Evolutionary conservation across 768 basidiomycete species (phyloP), one percentile per base, ranked within the genome.

Genomic region (Termitomyces sp.): DNA sequence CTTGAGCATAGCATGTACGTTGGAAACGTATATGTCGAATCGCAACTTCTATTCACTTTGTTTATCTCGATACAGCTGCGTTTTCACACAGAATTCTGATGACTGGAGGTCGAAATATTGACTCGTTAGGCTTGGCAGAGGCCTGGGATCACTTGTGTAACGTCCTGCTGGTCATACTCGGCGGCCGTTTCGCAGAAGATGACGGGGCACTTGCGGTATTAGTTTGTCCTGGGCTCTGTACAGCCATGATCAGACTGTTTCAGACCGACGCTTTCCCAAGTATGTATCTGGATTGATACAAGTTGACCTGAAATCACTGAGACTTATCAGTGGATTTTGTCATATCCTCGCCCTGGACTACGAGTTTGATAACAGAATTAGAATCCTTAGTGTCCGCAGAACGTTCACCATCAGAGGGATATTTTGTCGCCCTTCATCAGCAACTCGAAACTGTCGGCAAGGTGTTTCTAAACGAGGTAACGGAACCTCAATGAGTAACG

Each of bases 131-230:
- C 40, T 70, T 70, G 55, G 70, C 75, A 10, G 85, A 86, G 63
- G 75, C 77, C 45, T 84, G 82, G 79, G 72, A 79, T 45, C 75
- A 79, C 63, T 65, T 89, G 51, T 68, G 79, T 30, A 79, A 83
- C 52, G 67, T 72, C 1, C 62, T 83, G 6, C 60, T 84, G 6
- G 67, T 81, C 38, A 78, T 83, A 37, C 62, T 82, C 33, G 70
- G 75, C n/a, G 72, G 68, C 26, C 68, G 78, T 42, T 76, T 77
- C 54, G 35, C 67, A n/a, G 73, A 67, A 28, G 77, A 79, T 37
- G 76, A 82, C 30, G 79, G 80, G 56, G 70, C 78, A 2, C 69
- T 86, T 26, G 79, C 79, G 10, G 61, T 85, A 45, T 60, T 84
- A 30, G 68, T 78, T 10, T 74, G 74, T 48, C 76, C 82, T 9